Evolutionary conservation across 257 asterid species (phyloP).

Genomic region (Hygrophila difformis): DNA sequence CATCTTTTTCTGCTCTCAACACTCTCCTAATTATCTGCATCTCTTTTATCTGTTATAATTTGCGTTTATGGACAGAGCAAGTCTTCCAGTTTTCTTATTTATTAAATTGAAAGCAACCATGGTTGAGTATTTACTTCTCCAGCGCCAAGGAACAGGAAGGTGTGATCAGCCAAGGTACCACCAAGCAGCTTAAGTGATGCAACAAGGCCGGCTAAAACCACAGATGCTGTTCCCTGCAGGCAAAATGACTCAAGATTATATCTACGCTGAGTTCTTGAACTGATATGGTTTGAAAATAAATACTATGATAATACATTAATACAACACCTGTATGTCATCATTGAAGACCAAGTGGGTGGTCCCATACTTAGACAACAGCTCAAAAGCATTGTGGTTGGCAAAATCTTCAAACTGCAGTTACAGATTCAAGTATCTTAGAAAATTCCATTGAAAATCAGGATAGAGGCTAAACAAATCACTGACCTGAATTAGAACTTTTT

Average conservation of each 20-base stretch:
- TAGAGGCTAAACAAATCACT: too few species aligned
- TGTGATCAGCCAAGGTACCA: conserved; percentile 64
- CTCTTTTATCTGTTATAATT: too few species aligned
- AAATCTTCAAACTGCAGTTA: too few species aligned
- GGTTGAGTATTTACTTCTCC: conserved; percentile 90
- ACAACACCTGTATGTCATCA: conserved; percentile 67
- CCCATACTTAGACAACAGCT: conserved; percentile 57
- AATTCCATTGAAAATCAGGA: too few species aligned
- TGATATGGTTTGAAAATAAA: not conserved
- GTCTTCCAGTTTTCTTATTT: too few species aligned
- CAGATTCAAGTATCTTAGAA: too few species aligned
- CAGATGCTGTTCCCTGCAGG: conserved; percentile 77
- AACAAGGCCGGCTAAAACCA: conserved; percentile 71
- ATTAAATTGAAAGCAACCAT: too few species aligned
- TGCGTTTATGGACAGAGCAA: too few species aligned
- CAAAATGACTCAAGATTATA: not conserved
- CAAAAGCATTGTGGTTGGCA: too few species aligned
- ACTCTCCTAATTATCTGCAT: too few species aligned
- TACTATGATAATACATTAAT: not conserved
- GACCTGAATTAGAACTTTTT: conserved; percentile 61
- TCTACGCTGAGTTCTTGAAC: not conserved
- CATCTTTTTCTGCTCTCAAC: too few species aligned
- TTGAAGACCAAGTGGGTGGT: conserved; percentile 69
- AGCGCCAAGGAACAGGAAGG: conserved; percentile 75
- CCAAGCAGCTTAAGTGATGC: conserved; percentile 55